Evolutionary conservation across 1,139 yeast species (phyloP).

Genomic region (Candida freyschussii): DNA sequence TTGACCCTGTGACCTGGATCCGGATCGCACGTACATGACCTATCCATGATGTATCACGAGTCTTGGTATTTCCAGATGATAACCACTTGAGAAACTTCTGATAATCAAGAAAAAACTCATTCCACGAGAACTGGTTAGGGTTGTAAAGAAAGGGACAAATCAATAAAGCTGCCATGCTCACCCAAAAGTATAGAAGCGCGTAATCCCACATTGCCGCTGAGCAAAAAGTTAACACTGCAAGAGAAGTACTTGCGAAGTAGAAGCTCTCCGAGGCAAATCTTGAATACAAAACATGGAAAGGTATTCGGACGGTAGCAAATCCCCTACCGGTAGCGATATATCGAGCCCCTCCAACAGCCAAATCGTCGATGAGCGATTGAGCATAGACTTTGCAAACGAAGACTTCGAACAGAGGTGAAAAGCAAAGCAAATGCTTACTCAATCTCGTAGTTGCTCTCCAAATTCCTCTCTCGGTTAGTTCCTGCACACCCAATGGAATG

Average conservation of each 20-base stretch:
- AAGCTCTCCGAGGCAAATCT: constrained; percentile 70
- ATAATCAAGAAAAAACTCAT: constrained; percentile 68
- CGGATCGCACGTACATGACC: constrained; percentile 64
- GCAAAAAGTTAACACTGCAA: constrained; percentile 58
- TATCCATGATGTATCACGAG: constrained; percentile 52
- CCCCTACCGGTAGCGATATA: constrained; percentile 76
- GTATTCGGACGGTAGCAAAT: constrained; percentile 70
- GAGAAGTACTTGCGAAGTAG: constrained; percentile 62
- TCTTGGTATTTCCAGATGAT: constrained; percentile 67
- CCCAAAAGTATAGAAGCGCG: constrained; percentile 72
- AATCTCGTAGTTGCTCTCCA: constrained; percentile 67
- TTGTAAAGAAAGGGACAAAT: constrained; percentile 67
- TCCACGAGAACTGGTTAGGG: constrained; percentile 76
- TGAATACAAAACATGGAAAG: constrained; percentile 61
- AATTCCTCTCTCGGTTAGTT: constrained; percentile 66
- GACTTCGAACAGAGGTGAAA: constrained; percentile 70
- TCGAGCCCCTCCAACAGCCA: constrained; percentile 74
- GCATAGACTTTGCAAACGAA: constrained; percentile 72
- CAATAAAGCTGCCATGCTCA: constrained; percentile 58
- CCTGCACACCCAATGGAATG: constrained; percentile 66
- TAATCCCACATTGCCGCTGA: constrained; percentile 72
- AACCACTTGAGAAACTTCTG: constrained; percentile 68
- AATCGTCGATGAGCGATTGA: constrained; percentile 57
- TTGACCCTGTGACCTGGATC: constrained; percentile 68
- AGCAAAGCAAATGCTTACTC: constrained; percentile 54